Evolutionary conservation across 306 rosid species (phyloP).

Genomic region (Gleditsia sinensis): DNA sequence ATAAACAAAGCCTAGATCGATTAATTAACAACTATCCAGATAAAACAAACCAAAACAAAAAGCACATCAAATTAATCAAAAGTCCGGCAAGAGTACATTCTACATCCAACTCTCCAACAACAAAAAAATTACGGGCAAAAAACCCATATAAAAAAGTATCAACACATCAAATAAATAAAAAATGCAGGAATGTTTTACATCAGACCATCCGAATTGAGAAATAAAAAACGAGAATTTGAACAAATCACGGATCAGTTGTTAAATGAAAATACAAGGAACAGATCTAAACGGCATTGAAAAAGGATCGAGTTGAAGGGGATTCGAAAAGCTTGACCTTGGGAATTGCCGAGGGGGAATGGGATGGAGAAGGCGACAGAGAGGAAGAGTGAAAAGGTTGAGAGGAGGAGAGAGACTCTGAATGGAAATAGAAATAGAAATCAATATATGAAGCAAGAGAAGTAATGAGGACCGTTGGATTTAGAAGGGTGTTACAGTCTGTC

Average conservation of each 20-base stretch:
- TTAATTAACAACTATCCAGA: neutral
- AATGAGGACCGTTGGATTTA: constrained; percentile 62
- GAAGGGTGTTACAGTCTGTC: neutral
- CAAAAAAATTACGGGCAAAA: neutral
- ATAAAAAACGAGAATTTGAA: constrained; percentile 1
- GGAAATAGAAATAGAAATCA: constrained; percentile 33
- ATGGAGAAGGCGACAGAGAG: constrained; percentile 43
- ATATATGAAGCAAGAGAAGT: constrained; percentile 48
- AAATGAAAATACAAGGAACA: constrained; percentile 15
- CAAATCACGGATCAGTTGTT: neutral
- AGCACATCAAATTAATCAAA: neutral
- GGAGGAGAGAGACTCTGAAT: constrained; percentile 29
- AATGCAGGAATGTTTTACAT: neutral
- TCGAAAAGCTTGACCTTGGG: constrained; percentile 42
- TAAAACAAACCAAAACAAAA: neutral
- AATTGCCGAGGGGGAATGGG: constrained; percentile 42
- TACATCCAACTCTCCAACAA: neutral
- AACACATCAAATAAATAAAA: constrained; percentile 19
- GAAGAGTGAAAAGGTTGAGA: constrained; percentile 26
- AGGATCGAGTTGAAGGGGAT: constrained; percentile 16
- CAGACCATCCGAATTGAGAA: no score
- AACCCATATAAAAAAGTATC: neutral
- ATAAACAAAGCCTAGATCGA: constrained; percentile 17
- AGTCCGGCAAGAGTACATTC: neutral
- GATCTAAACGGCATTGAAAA: constrained; percentile 35